Evolutionary conservation across 2,329 filamentous ascomycete genomes (phyloP).

Genomic region (Colletotrichum plurivorum): DNA sequence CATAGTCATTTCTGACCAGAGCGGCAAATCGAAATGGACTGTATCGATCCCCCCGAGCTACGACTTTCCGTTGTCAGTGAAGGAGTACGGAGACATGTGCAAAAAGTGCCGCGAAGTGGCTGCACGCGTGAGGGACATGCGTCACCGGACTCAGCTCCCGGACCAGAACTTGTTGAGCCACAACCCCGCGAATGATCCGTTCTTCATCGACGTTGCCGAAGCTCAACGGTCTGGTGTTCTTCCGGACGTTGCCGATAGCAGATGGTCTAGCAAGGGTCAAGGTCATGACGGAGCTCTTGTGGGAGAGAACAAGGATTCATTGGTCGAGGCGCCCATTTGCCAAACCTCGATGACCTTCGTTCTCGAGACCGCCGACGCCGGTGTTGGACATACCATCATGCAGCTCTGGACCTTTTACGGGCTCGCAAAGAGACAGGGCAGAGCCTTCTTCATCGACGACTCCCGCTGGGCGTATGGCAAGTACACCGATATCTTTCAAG

Average conservation of each 20-base stretch:
- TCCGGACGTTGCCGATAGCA: slow-evolving; percentile 52
- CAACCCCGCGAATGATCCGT: slow-evolving; percentile 75
- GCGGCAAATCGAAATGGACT: slow-evolving; percentile 81
- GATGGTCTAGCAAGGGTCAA: slow-evolving; percentile 36
- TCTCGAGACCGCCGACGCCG: slow-evolving; percentile 80
- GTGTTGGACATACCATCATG: slow-evolving; percentile 83
- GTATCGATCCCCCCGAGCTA: slow-evolving; percentile 80
- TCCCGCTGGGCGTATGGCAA: slow-evolving; percentile 85
- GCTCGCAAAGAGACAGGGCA: slow-evolving; percentile 79
- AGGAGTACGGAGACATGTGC: slow-evolving; percentile 80
- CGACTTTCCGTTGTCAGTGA: slow-evolving; percentile 75
- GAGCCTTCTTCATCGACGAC: slow-evolving; percentile 89
- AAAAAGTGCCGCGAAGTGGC: slow-evolving; percentile 76
- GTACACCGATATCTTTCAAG: slow-evolving; percentile 80
- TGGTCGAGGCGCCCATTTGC: slow-evolving; percentile 71
- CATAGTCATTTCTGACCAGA: slow-evolving; percentile 76
- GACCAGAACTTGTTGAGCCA: slow-evolving; percentile 61
- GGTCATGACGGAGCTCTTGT: slow-evolving; percentile 56
- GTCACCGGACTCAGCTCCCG: slow-evolving; percentile 54
- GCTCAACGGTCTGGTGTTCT: slow-evolving; percentile 77
- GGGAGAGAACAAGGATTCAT: slow-evolving; percentile 60
- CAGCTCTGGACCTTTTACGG: slow-evolving; percentile 88
- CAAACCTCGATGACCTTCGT: slow-evolving; percentile 82
- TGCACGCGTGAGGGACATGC: slow-evolving; percentile 67
- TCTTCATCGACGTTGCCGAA: slow-evolving; percentile 82